Evolutionary conservation across 73 alveolate species (phyloP), one percentile per base, ranked within the genome.

Genomic region (Paramecium octaurelia): DNA sequence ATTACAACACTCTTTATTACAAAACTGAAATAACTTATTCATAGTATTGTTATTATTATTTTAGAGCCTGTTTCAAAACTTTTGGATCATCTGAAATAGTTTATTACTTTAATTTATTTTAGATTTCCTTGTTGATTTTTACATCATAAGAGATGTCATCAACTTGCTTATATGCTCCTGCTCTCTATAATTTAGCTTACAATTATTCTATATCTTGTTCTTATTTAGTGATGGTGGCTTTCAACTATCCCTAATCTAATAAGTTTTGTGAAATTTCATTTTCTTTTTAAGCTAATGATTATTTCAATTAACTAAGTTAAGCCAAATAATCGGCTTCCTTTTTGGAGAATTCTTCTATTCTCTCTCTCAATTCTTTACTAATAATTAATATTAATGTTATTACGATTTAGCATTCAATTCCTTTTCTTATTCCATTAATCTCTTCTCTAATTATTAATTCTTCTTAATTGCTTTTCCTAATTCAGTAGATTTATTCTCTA

Each of bases 331-430:
- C 84, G 27, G 84, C 84, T 8, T 64, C 84, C 27, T 64, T 64
- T 64, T 4, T 34, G 0, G 21, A 6, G 7, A 64, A 64, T 34
- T 34, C 46, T 24, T 64, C 84, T 16, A 64, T 64, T 64, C 46
- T 64, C 31, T 64, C 84, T 27, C 84, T 50, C 14, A 64, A 64
- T 31, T 64, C 84, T 64, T 64, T 64, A 6, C 84, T 64, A 64
- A 64, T 23, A 27, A 60, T 23, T 5, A 31, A 5, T 40, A 24
- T 27, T 31, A 29, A 11, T 11, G 12, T 27, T 6, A 64, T 27
- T 64, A 64, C 84, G 84, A 64, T 64, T 64, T 64, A 27, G 84
- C 84, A 64, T 64, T 64, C 12, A 64, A 34, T 64, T 64, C 84
- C 9, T 31, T 64, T 64, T 64, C 84, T 64, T 73, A 36, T 21